Evolutionary conservation across 208 protist genomes (phyloP).

Genomic region (Hexamita inflata): DNA sequence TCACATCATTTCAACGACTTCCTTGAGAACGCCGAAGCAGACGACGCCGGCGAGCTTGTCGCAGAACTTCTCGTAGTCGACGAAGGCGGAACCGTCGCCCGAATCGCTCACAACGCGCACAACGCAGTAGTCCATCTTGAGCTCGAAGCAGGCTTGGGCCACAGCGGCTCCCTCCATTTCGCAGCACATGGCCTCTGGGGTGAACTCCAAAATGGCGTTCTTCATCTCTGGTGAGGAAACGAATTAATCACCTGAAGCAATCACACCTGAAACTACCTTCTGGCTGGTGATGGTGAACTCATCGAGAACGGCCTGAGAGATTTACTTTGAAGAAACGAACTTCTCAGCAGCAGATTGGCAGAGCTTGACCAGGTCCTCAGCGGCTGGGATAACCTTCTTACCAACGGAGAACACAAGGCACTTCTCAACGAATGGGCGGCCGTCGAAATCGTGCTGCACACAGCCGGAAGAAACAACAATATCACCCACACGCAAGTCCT

Average conservation of each 20-base stretch:
- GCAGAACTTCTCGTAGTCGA: constrained; percentile 7
- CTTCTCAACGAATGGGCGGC: neutral
- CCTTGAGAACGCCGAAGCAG: no score
- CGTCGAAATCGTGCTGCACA: neutral
- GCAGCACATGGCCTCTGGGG: neutral
- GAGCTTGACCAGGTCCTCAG: neutral
- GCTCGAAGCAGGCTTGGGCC: constrained; percentile 1
- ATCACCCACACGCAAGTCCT: neutral
- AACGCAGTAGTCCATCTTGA: neutral
- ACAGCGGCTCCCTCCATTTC: constrained; percentile 24
- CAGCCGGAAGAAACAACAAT: neutral
- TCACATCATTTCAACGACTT: no score
- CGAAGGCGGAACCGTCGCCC: neutral
- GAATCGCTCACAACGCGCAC: neutral
- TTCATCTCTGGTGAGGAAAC: neutral
- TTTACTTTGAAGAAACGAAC: no score
- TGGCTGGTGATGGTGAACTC: no score
- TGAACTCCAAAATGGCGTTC: neutral
- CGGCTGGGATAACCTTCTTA: neutral
- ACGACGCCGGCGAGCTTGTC: neutral
- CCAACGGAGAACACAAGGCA: neutral
- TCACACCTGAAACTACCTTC: no score
- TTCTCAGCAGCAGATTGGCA: neutral
- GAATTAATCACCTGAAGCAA: constrained; percentile 19
- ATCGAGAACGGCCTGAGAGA: no score